Conservation (phyloP, 306 rosid species). For the Bauhinia variegata region DNA sequence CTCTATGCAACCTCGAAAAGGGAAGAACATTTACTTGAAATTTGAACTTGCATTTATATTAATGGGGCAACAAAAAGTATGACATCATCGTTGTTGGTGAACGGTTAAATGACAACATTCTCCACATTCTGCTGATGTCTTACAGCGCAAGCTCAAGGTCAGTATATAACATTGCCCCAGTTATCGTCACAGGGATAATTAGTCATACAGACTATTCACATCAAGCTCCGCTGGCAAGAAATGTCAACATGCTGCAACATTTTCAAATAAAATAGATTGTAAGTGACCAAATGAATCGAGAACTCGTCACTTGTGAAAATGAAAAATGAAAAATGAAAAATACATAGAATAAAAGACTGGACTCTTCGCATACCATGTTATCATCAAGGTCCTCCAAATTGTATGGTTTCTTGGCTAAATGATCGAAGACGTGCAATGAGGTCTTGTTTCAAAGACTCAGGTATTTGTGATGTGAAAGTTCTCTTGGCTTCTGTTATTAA, state of each 20-base stretch:
- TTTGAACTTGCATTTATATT: slow-evolving; percentile 40
- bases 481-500: slow-evolving; percentile 62
- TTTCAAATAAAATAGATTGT: slow-evolving; percentile 23
- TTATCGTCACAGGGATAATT: slow-evolving; percentile 37
- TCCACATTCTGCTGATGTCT: slow-evolving; percentile 32
- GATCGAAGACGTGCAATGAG: slow-evolving; percentile 57
- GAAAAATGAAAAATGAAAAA: slow-evolving; percentile 26
- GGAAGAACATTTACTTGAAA: slow-evolving; percentile 42
- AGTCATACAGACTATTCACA: slow-evolving; percentile 51
- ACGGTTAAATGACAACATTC: slow-evolving; percentile 33
- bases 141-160: slow-evolving; percentile 48
- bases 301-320: too few species aligned
- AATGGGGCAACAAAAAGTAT: slow-evolving; percentile 36
- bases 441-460: slow-evolving; percentile 64
- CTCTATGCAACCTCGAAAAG: slow-evolving; percentile 53
- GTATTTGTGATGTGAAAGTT: slow-evolving; percentile 61
- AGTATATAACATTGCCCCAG: slow-evolving; percentile 40
- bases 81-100: slow-evolving; percentile 28
- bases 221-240: slow-evolving; percentile 39
- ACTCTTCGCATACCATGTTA: slow-evolving; percentile 40
- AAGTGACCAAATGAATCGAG: slow-evolving; percentile 20
- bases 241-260: slow-evolving; percentile 53
- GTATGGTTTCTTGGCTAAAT: slow-evolving; percentile 62
- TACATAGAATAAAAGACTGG: not conserved
- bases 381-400: slow-evolving; percentile 39